Conservation (phyloP, 768 basidiomycete genomes). For the Boletus patriciae region DNA sequence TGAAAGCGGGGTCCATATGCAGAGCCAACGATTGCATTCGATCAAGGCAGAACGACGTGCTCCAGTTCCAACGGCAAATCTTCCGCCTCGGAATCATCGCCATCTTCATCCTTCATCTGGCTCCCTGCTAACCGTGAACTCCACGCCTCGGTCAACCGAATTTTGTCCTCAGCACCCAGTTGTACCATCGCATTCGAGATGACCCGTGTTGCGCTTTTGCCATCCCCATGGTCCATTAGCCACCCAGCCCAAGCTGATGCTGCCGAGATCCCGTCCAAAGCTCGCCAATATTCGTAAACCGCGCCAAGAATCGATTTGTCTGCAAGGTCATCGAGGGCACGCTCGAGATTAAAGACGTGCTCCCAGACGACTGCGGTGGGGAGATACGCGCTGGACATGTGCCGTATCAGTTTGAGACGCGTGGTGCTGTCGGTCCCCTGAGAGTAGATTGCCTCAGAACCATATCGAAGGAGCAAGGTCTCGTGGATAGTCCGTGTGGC, state of each 20-base stretch:
- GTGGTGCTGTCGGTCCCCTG: slow-evolving; percentile 16
- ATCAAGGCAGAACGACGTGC: background rate
- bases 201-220: slow-evolving; percentile 40
- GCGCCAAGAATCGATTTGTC: slow-evolving; percentile 20
- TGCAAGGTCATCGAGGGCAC: slow-evolving; percentile 13
- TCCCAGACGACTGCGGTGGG: slow-evolving; percentile 47
- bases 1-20: background rate
- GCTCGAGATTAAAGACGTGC: slow-evolving; percentile 39
- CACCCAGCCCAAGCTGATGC: slow-evolving; percentile 48
- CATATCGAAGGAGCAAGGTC: slow-evolving; percentile 47
- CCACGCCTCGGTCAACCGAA: slow-evolving; percentile 40
- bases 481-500: slow-evolving; percentile 44
- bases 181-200: slow-evolving; percentile 36
- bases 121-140: slow-evolving; percentile 17
- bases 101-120: slow-evolving; percentile 12
- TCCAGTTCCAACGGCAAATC: slow-evolving; percentile 18
- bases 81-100: slow-evolving; percentile 10
- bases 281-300: slow-evolving; percentile 47
- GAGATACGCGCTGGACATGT: slow-evolving; percentile 43
- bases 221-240: slow-evolving; percentile 43
- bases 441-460: slow-evolving; percentile 32
- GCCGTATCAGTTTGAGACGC: slow-evolving; percentile 36
- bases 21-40: background rate
- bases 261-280: slow-evolving; percentile 38
- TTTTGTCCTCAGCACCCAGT: slow-evolving; percentile 29